Evolutionary conservation across 2,329 filamentous ascomycete species (phyloP), one percentile per base, ranked within the genome.

Genomic region (Nemania sp.): DNA sequence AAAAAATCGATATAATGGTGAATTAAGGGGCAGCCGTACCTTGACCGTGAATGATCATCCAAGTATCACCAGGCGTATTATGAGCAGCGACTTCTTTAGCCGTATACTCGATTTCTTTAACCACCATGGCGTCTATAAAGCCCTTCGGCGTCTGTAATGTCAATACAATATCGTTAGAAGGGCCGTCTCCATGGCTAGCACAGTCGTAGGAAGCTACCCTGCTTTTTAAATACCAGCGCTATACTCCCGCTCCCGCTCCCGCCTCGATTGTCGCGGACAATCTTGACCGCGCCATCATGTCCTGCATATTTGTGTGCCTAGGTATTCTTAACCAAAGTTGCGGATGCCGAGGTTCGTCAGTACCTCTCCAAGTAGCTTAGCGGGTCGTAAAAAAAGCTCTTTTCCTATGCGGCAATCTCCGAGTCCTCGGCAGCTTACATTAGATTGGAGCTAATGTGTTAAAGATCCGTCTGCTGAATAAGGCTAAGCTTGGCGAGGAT

Each of bases 31-130:
- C 40, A 7, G 5, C 8, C 14, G 46, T 67, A 80, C 79, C 78
- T 70, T 83, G 74, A 31, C 80, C 80, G 46, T 83, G 79, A 24
- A 86, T 75, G 19, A 76, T 70, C 62, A 84, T 73, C 81, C 81
- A 85, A 14, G 76, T 64, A 64, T 83, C 77, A 9, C 71, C 66
- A 11, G 68, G 67, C 5, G 61, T 74, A 41, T 75, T 80, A 64
- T 85, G 82, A 24, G 67, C 68, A 7, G 77, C 76, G 23, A 85
- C 72, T 40, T 80, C 72, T 52, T 72, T 73, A 24, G 67, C 59
- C 41, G 69, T 68, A 58, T 66, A 72, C 52, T 69, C 66, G 22
- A 46, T 49, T 22, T 52, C 57, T 52, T 64, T 57, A 48, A 59
- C 51, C 23, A 49, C 43, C 59, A 62, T 64, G 8, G 43, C 52